Percentiles rank a stretch among this genome's conserved stretches.
phyloP scores from a whole-genome alignment of 306 rosid species.

The Dryas alaskensis region DNA sequence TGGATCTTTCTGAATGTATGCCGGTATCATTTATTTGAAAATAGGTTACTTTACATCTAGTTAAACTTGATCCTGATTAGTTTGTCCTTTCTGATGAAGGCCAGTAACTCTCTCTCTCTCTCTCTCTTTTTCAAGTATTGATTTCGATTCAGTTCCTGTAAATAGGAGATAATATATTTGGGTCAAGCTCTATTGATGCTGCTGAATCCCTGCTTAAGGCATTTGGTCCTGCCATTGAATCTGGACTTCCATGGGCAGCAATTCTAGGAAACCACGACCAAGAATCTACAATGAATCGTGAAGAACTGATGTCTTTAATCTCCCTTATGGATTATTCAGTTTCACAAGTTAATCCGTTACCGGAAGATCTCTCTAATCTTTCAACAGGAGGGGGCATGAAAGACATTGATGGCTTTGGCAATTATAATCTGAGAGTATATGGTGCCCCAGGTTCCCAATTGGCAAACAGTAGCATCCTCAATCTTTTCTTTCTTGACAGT shows the following conservation, averaged over 20 bases:
- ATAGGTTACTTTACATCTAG: neutral
- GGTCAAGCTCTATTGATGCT: constrained; percentile 73
- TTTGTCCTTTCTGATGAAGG: too few relatives aligned
- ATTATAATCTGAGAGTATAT: constrained; percentile 59
- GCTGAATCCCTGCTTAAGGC: constrained; percentile 78
- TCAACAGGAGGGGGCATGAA: constrained; percentile 24
- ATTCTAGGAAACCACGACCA: constrained; percentile 94
- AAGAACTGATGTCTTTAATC: constrained; percentile 69
- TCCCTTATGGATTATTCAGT: constrained; percentile 93
- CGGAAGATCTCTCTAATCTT: constrained; percentile 27
- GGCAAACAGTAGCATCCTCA: constrained; percentile 72
- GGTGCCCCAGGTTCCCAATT: constrained; percentile 77
- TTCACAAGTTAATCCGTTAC: constrained; percentile 56
- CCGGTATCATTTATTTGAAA: neutral
- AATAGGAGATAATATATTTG: constrained; percentile 85
- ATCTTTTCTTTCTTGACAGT: constrained; percentile 89
- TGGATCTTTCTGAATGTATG: neutral
- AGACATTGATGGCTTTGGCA: constrained; percentile 82
- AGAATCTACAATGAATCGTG: constrained; percentile 83
- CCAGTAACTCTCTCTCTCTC: neutral
- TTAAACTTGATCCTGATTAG: too few relatives aligned
- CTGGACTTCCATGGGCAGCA: constrained; percentile 90
- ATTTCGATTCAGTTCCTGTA: constrained; percentile 32
- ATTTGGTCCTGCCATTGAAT: constrained; percentile 83
- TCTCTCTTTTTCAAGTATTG: constrained; percentile 1